These are phyloP conservation scores for Apostasia shenzhenica DNA, from an alignment of 106 monocot genomes.

Conservation along the genomic window DNA sequence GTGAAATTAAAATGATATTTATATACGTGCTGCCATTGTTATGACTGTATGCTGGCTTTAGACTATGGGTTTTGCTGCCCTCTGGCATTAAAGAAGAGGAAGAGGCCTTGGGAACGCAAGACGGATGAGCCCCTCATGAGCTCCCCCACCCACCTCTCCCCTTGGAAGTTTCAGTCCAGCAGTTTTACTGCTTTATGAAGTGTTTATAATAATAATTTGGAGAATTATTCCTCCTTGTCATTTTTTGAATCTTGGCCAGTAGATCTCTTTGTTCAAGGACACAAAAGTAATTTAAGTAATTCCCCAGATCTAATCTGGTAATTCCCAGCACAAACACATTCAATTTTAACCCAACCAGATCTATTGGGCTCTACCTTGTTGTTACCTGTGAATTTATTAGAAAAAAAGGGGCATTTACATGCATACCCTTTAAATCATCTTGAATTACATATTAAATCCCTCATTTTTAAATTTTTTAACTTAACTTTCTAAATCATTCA, in stretches of 20 bases:
- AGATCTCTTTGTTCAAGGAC: too few relatives aligned
- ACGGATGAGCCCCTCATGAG: not conserved
- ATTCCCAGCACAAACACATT: too few relatives aligned
- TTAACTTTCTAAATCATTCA: too few relatives aligned
- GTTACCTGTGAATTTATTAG: too few relatives aligned
- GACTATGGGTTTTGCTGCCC: constrained; percentile 12
- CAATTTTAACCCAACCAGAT: too few relatives aligned
- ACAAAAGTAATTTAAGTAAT: not conserved
- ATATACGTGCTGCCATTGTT: not conserved
- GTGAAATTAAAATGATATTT: too few relatives aligned
- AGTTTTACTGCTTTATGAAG: too few relatives aligned
- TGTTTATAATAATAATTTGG: not conserved
- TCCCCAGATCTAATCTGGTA: constrained; percentile 7
- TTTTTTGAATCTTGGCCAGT: not conserved
- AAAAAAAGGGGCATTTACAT: too few relatives aligned
- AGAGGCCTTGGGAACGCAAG: not conserved
- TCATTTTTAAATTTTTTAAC: too few relatives aligned
- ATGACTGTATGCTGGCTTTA: constrained; percentile 40
- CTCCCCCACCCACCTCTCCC: not conserved
- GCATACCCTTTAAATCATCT: too few relatives aligned
- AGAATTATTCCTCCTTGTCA: constrained; percentile 2
- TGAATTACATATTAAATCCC: too few relatives aligned
- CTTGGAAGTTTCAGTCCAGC: not conserved
- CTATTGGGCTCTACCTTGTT: too few relatives aligned
- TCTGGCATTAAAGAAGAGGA: constrained; percentile 5